Conservation (phyloP, 768 basidiomycete genomes). For the Cantharellus anzutake region DNA sequence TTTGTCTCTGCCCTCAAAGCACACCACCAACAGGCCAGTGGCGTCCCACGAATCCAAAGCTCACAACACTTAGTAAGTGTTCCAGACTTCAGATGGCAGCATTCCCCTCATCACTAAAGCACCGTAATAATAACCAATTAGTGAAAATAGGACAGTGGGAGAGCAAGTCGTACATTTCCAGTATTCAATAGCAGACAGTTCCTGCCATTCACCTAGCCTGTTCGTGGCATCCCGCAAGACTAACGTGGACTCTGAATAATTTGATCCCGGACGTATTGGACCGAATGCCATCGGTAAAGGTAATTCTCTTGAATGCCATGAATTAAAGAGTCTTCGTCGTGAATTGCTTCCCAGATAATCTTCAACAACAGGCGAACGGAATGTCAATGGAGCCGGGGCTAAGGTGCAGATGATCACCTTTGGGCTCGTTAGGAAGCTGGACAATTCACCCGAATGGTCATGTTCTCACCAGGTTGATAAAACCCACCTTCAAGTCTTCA, state of each 20-base stretch:
- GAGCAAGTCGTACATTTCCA: constrained; percentile 42
- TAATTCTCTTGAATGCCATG: constrained; percentile 35
- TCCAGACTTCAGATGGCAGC: not conserved
- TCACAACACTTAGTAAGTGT: not conserved
- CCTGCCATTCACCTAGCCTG: constrained; percentile 45
- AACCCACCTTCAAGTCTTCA: not conserved
- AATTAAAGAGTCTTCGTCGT: constrained; percentile 37
- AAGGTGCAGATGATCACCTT: constrained; percentile 74
- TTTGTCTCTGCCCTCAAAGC: too few relatives aligned
- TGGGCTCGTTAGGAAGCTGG: not conserved
- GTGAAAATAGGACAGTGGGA: not conserved
- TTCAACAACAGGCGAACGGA: constrained; percentile 31
- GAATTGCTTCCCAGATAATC: constrained; percentile 56
- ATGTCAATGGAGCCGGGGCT: constrained; percentile 31
- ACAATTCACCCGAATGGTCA: not conserved
- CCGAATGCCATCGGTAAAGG: constrained; percentile 20
- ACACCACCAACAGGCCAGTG: too few relatives aligned
- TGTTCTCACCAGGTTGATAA: not conserved
- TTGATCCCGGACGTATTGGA: too few relatives aligned
- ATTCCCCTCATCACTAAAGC: not conserved
- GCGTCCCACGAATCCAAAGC: too few relatives aligned
- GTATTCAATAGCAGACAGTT: constrained; percentile 42
- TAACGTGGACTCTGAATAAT: constrained; percentile 12
- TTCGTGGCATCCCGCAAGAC: constrained; percentile 40
- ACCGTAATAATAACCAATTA: not conserved